These are phyloP conservation scores for Taphrina pruni DNA, from an alignment of 1,139 yeast genomes.

Conservation along the genomic window DNA sequence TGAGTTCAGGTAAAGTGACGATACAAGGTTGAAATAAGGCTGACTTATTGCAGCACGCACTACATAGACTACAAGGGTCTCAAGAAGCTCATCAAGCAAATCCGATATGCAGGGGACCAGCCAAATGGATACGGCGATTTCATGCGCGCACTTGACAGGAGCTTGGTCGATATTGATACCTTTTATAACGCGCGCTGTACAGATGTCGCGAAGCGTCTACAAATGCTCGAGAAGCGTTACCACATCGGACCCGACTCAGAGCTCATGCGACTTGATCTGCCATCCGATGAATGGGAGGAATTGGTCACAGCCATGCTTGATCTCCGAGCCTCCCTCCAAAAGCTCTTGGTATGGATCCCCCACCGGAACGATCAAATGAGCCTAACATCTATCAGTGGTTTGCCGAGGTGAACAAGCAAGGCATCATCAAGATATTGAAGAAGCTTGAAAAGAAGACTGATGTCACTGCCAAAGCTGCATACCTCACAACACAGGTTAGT, in stretches of 20 bases:
- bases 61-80: constrained; percentile 86
- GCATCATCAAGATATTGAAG: constrained; percentile 85
- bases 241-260: constrained; percentile 44
- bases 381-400: constrained; percentile 63
- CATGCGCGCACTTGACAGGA: constrained; percentile 79
- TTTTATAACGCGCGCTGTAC: constrained; percentile 74
- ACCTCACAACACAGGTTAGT: constrained; percentile 64
- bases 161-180: constrained; percentile 78
- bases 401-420: constrained; percentile 90
- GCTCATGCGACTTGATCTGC: constrained; percentile 44
- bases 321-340: constrained; percentile 75
- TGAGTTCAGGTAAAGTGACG: constrained; percentile 16
- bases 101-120: constrained; percentile 50
- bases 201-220: constrained; percentile 75
- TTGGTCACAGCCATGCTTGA: constrained; percentile 76
- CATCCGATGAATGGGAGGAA: constrained; percentile 55
- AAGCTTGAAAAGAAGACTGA: constrained; percentile 88
- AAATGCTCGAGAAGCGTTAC: constrained; percentile 52
- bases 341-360: constrained; percentile 58
- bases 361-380: not conserved
- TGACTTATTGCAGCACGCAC: constrained; percentile 51
- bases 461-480: constrained; percentile 68
- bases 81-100: constrained; percentile 72
- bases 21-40: not conserved
- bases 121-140: constrained; percentile 56